A percentile compares a stretch with the other conserved stretches of the same genome.
Conservation (phyloP, 2,329 filamentous ascomycete genomes). For the Trichoderma aggressivum region DNA sequence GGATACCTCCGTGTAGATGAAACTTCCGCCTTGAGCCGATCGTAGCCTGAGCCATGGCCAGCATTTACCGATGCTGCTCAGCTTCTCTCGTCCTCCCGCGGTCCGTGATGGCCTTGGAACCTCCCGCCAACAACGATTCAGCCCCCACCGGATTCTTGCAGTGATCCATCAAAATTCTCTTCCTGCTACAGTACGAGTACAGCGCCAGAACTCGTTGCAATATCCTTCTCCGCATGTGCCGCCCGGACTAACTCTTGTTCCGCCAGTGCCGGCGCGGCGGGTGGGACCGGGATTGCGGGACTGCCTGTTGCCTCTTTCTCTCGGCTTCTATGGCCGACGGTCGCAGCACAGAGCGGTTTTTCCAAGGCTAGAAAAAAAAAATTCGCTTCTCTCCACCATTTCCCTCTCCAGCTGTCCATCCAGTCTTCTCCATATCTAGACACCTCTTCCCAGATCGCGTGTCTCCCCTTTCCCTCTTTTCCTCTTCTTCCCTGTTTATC, state of each 20-base stretch:
- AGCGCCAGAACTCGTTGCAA: too few species aligned
- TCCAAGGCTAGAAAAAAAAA: constrained; percentile 31
- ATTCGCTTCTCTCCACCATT: constrained; percentile 31
- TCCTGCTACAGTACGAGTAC: too few species aligned
- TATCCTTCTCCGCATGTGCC: too few species aligned
- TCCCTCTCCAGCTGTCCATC: constrained; percentile 25
- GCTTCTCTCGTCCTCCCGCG: not conserved
- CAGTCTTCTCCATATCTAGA: constrained; percentile 26
- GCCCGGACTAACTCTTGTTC: constrained; percentile 10
- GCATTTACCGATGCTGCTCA: not conserved
- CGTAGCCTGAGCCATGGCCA: constrained; percentile 1
- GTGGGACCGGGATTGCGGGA: constrained; percentile 18
- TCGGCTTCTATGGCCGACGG: constrained; percentile 42
- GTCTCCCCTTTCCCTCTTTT: constrained; percentile 24
- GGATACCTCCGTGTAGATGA: not conserved
- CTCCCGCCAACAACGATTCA: not conserved
- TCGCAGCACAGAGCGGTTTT: constrained; percentile 18
- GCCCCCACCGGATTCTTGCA: not conserved
- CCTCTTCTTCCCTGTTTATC: constrained; percentile 32
- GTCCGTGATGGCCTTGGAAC: not conserved
- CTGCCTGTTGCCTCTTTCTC: constrained; percentile 38
- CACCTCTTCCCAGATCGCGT: constrained; percentile 31
- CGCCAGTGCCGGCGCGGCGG: not conserved
- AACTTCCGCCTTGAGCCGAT: not conserved
- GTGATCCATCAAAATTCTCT: not conserved